These are phyloP conservation scores for Trypanosoma theileri DNA, from an alignment of 208 protist genomes.

Conservation along the genomic window DNA sequence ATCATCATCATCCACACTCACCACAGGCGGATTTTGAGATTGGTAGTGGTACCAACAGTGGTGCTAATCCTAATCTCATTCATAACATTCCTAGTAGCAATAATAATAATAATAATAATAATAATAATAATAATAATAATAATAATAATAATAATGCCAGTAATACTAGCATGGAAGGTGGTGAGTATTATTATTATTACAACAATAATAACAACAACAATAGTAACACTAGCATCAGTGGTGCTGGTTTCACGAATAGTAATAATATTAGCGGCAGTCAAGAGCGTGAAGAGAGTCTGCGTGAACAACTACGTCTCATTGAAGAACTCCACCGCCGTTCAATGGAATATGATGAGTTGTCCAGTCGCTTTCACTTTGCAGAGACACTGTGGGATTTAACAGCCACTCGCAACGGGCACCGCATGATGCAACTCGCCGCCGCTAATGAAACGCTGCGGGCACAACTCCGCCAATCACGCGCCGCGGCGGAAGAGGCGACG, in stretches of 20 bases:
- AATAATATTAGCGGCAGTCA: background rate
- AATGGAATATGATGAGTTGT: constrained; percentile 41
- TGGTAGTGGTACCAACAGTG: background rate
- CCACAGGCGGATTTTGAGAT: background rate
- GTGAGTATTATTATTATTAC: background rate
- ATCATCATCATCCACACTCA: constrained; percentile 4
- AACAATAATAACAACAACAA: background rate
- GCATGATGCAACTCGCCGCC: constrained; percentile 29
- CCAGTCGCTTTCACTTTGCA: constrained; percentile 32
- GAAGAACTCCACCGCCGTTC: constrained; percentile 39
- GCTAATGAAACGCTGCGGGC: constrained; percentile 39
- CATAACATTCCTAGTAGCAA: background rate
- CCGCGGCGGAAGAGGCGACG: constrained; percentile 27
- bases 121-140: background rate
- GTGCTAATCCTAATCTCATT: background rate
- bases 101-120: constrained; percentile 1
- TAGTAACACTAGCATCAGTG: too few species aligned
- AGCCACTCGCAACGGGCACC: constrained; percentile 37
- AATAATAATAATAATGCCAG: background rate
- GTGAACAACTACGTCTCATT: constrained; percentile 59
- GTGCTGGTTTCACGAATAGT: background rate
- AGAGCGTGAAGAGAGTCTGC: constrained; percentile 21
- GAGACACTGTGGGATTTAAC: constrained; percentile 36
- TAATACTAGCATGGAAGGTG: background rate
- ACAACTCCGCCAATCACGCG: constrained; percentile 40